Base-by-base conservation (phyloP, 768 basidiomycete genomes). In the Hemileccinum impolitum region DNA sequence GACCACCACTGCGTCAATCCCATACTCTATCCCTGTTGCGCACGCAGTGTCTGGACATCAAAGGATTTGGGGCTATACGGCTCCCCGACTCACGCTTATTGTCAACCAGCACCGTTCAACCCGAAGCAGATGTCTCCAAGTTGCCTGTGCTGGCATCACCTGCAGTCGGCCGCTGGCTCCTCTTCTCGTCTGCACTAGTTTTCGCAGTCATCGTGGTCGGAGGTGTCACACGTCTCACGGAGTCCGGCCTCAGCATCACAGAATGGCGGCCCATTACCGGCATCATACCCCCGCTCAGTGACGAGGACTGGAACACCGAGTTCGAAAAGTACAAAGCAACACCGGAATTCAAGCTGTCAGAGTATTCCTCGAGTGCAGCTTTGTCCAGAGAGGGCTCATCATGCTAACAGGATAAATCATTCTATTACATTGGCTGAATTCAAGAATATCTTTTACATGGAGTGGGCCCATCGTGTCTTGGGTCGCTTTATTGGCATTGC, bases 221-320 rank as follows among this genome's bases (percentile, higher is more conserved):
- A 25, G 96, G 95, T 9, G 80, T 99, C 51, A 99, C 96, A 3
- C 87, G 96, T 37, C 79, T 99, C 51, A 99, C 96, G 2, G 96
- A 99, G 70, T 95, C 93, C 14, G 96, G 96, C 13, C 73, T 99
- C 51, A 94, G 92, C 65, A 99, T 99, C 66, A 96, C 94, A 19
- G 96, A 99, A 76, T 99, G 96, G 96, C 78, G 80, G 44, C 94
- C 95, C 12, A 82, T 98, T 46, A 86, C 90, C 21, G 96, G 96
- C 14, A 73, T 91, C 43, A 63, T 94, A 15, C 94, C 94, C 15
- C 96, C 96, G 1, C 69, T 93, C 32, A 80, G 81, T 1, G 67
- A 75, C 19, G 80, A 72, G 8, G 82, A 90, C 42, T 99, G 96
- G 96, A 74, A 81, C 53, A 73, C 69, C 21, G 95, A 98, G 63